Evolutionary conservation across 2,329 filamentous ascomycete species (phyloP).

Genomic region (Trichoderma sp.): DNA sequence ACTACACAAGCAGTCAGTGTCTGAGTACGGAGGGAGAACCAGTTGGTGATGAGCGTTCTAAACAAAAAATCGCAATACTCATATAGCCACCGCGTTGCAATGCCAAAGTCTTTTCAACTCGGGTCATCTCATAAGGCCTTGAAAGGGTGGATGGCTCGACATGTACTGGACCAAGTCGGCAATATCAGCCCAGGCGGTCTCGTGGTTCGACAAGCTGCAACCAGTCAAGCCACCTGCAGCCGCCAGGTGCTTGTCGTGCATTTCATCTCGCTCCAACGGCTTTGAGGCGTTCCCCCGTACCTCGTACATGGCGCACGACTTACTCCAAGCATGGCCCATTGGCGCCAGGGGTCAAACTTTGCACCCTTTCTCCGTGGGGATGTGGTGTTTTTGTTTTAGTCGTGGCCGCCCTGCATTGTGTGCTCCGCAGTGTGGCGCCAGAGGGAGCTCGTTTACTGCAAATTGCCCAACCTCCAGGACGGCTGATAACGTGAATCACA

Average conservation of each 20-base stretch:
- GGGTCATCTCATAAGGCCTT: background rate
- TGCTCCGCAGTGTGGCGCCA: conserved; percentile 16
- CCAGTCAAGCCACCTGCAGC: conserved; percentile 13
- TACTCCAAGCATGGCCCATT: conserved; percentile 5
- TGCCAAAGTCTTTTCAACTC: background rate
- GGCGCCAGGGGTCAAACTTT: conserved; percentile 8
- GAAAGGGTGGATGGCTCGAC: background rate
- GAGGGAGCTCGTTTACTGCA: conserved; percentile 4
- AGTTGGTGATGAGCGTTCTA: background rate
- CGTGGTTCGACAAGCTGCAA: conserved; percentile 17
- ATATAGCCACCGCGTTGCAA: background rate
- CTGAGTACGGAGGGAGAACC: background rate
- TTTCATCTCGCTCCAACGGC: conserved; percentile 5
- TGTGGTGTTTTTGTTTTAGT: background rate
- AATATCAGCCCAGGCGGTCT: conserved; percentile 17
- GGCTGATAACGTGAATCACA: conserved; percentile 18
- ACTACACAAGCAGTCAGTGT: background rate
- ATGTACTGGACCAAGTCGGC: background rate
- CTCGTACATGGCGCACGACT: conserved; percentile 3
- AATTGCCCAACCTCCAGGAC: conserved; percentile 10
- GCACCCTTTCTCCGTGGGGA: conserved; percentile 3
- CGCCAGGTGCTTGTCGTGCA: conserved; percentile 14
- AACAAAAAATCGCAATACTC: background rate
- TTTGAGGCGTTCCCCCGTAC: background rate
- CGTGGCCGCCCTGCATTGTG: conserved; percentile 15